phyloP scores from a whole-genome alignment of 2,329 filamentous ascomycete species.

The Fusarium gaditjirri region DNA sequence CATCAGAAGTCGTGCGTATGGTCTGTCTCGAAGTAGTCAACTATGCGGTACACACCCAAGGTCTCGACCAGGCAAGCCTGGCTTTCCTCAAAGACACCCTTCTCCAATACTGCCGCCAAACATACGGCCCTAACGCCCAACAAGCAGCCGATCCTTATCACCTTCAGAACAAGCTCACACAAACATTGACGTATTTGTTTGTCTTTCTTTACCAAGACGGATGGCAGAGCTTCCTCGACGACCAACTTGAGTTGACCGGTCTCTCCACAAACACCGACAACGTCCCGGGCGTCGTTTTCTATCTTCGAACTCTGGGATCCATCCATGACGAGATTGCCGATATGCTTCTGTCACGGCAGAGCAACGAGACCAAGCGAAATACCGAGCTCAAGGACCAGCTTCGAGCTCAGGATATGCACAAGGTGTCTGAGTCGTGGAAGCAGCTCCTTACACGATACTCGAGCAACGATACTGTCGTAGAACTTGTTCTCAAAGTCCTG shows the following conservation, averaged over 20 bases:
- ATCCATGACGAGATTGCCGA: conserved; percentile 98
- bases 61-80: conserved; percentile 78
- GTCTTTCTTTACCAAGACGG: conserved; percentile 84
- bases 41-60: conserved; percentile 83
- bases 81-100: conserved; percentile 82
- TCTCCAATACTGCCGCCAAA: conserved; percentile 80
- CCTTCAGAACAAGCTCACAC: conserved; percentile 96
- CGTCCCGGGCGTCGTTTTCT: conserved; percentile 80
- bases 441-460: conserved; percentile 85
- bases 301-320: conserved; percentile 86
- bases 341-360: conserved; percentile 82
- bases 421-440: conserved; percentile 90
- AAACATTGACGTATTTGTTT: conserved; percentile 95
- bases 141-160: conserved; percentile 74
- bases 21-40: conserved; percentile 94
- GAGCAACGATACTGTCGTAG: conserved; percentile 77
- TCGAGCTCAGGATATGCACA: conserved; percentile 85
- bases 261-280: conserved; percentile 75
- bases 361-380: conserved; percentile 84
- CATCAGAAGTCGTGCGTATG: conserved; percentile 86
- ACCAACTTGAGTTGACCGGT: conserved; percentile 82
- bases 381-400: conserved; percentile 92
- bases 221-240: conserved; percentile 92
- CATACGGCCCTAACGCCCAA: conserved; percentile 71
- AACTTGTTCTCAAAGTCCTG: conserved; percentile 90